phyloP scores from a whole-genome alignment of 176 grass and related monocot genomes.

The Carex parvula region DNA sequence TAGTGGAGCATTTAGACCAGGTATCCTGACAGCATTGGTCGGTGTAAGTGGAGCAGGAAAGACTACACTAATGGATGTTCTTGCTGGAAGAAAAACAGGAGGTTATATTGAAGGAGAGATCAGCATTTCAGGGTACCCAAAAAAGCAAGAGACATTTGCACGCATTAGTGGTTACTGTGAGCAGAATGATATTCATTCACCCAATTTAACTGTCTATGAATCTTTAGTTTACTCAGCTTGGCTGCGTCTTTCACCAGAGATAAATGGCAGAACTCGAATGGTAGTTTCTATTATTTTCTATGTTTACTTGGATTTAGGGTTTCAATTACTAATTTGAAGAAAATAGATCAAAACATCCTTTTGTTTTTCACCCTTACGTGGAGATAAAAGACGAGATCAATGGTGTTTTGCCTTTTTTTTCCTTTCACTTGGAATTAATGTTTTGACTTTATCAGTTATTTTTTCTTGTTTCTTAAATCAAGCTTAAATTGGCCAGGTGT shows the following conservation, averaged over 20 bases:
- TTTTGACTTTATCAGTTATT: neutral
- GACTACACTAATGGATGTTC: slow-evolving; percentile 91
- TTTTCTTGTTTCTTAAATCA: neutral
- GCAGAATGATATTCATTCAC: slow-evolving; percentile 90
- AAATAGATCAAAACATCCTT: neutral
- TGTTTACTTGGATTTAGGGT: neutral
- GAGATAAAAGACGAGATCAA: neutral
- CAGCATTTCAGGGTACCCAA: slow-evolving; percentile 65
- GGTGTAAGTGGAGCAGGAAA: slow-evolving; percentile 95
- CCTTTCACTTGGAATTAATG: neutral
- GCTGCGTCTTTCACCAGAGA: slow-evolving; percentile 66
- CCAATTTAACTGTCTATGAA: slow-evolving; percentile 68
- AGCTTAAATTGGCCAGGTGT: neutral
- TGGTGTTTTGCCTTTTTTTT: neutral
- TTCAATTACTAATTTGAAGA: slow-evolving; percentile 3
- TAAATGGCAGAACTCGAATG: slow-evolving; percentile 45
- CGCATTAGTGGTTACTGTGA: slow-evolving; percentile 85
- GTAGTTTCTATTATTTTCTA: slow-evolving; percentile 12
- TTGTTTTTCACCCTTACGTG: neutral
- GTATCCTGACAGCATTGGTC: slow-evolving; percentile 79
- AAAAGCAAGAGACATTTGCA: slow-evolving; percentile 87
- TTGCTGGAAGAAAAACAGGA: slow-evolving; percentile 88
- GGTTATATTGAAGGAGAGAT: slow-evolving; percentile 72
- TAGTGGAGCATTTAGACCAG: slow-evolving; percentile 79
- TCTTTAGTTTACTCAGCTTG: slow-evolving; percentile 80